Evolutionary conservation across 2,329 filamentous ascomycete species (phyloP).

Genomic region (Aspergillus ochraceoroseus): DNA sequence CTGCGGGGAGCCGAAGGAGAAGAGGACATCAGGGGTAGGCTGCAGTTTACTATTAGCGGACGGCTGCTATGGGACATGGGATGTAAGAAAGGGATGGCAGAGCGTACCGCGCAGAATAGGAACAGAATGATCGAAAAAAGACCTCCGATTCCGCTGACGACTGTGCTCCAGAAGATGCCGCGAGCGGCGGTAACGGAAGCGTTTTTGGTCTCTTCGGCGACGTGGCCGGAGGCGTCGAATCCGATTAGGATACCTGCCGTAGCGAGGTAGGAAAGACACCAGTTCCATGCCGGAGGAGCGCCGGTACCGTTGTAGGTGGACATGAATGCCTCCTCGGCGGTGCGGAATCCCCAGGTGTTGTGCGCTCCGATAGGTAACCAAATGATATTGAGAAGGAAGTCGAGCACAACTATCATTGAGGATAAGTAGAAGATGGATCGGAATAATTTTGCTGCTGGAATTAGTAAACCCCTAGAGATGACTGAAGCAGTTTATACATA

Average conservation of each 20-base stretch:
- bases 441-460: slow-evolving; percentile 42
- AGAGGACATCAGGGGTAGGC: slow-evolving; percentile 51
- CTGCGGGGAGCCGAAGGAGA: slow-evolving; percentile 52
- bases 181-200: slow-evolving; percentile 48
- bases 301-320: slow-evolving; percentile 57
- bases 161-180: slow-evolving; percentile 58
- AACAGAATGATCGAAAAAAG: slow-evolving; percentile 55
- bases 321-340: slow-evolving; percentile 56
- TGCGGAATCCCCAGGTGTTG: slow-evolving; percentile 55
- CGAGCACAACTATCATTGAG: slow-evolving; percentile 49
- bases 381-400: slow-evolving; percentile 57
- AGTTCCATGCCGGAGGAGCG: slow-evolving; percentile 56
- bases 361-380: slow-evolving; percentile 57
- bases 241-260: slow-evolving; percentile 59
- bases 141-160: slow-evolving; percentile 54
- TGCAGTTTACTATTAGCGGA: slow-evolving; percentile 11
- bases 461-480: not conserved
- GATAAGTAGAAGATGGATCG: slow-evolving; percentile 34
- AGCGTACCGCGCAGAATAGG: slow-evolving; percentile 52
- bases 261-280: slow-evolving; percentile 58
- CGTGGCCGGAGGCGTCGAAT: slow-evolving; percentile 58
- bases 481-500: slow-evolving; percentile 27
- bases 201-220: slow-evolving; percentile 59
- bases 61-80: not conserved
- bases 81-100: not conserved